phyloP scores from a whole-genome alignment of 257 asterid species.

The Lycium barbarum region DNA sequence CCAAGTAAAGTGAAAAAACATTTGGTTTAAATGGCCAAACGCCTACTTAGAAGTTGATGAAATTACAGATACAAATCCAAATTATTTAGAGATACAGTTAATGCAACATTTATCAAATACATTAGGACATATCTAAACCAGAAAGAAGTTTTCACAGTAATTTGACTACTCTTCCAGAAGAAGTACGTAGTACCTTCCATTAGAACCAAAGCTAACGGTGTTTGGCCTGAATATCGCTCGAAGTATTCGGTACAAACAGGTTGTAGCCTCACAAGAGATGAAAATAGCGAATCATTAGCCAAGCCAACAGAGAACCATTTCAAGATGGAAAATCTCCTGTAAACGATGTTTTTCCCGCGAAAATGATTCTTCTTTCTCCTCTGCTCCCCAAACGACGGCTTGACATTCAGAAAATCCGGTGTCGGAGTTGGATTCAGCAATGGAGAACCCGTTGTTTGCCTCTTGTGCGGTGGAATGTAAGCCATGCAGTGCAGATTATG shows the following conservation, averaged over 20 bases:
- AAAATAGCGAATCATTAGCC: slow-evolving; percentile 36
- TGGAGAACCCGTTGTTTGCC: slow-evolving; percentile 30
- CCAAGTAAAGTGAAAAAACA: too few species aligned
- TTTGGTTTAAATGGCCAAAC: too few species aligned
- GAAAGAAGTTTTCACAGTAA: too few species aligned
- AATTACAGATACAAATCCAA: too few species aligned
- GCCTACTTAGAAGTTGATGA: too few species aligned
- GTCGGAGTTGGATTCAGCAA: slow-evolving; percentile 38
- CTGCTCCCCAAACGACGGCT: not conserved
- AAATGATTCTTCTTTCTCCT: not conserved
- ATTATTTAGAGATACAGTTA: too few species aligned
- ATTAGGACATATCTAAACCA: too few species aligned
- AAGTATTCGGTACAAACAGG: not conserved
- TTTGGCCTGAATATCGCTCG: not conserved
- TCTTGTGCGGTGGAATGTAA: slow-evolving; percentile 12
- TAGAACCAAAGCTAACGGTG: not conserved
- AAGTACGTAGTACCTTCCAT: too few species aligned
- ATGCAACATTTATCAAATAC: too few species aligned
- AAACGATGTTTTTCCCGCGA: not conserved
- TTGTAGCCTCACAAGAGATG: not conserved
- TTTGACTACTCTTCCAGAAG: too few species aligned
- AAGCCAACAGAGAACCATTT: slow-evolving; percentile 27
- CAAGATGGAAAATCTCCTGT: not conserved
- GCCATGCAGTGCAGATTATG: not conserved
- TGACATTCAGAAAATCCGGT: not conserved